phyloP scores from a whole-genome alignment of 306 rosid genomes.

The Trifolium dubium region DNA sequence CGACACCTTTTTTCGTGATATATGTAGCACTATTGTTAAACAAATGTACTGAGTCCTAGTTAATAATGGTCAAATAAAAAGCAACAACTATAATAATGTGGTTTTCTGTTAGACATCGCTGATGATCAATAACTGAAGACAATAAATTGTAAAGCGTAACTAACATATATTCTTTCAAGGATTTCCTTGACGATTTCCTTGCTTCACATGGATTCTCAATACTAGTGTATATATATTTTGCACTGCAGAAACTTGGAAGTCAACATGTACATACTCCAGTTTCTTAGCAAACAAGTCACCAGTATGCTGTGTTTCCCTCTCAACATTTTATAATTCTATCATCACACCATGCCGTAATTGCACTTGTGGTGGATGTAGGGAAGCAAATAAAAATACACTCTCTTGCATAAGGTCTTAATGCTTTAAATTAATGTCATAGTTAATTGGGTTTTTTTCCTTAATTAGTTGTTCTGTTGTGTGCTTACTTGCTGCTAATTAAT shows the following conservation, averaged over 20 bases:
- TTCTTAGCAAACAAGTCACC: conserved; percentile 66
- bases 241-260: conserved; percentile 77
- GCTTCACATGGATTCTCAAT: neutral
- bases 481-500: neutral
- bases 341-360: conserved; percentile 69
- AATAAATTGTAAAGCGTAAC: neutral
- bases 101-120: neutral
- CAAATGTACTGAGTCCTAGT: neutral
- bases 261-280: conserved; percentile 71
- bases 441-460: neutral
- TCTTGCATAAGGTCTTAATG: conserved; percentile 57
- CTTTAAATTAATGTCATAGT: neutral
- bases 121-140: neutral
- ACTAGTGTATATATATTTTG: conserved; percentile 28
- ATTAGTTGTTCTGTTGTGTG: neutral
- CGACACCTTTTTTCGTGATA: neutral
- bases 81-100: no score
- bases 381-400: conserved; percentile 41
- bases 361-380: conserved; percentile 82
- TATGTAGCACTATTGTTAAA: neutral
- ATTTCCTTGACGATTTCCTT: neutral
- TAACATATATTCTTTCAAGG: neutral
- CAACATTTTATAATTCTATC: conserved; percentile 73
- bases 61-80: neutral
- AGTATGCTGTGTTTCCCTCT: conserved; percentile 75